A percentile compares a stretch with the other conserved stretches of the same genome.
Evolutionary conservation across 768 basidiomycete species (phyloP).

Genomic region (Psilocybe subaeruginosa): DNA sequence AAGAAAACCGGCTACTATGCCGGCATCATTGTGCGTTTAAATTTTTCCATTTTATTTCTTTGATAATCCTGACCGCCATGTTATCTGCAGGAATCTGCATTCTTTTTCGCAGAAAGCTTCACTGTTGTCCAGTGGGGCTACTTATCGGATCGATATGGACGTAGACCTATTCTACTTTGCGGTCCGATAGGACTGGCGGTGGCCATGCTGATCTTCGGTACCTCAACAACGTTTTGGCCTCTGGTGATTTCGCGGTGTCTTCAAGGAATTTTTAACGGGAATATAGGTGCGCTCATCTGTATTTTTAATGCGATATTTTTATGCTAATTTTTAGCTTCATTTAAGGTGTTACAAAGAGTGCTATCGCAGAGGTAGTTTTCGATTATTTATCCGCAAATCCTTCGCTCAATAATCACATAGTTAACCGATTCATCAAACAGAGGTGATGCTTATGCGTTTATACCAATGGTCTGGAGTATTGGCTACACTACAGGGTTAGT

Average conservation of each 20-base stretch:
- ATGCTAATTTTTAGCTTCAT: background rate
- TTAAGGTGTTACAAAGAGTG: conserved; percentile 45
- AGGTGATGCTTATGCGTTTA: conserved; percentile 38
- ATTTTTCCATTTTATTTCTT: background rate
- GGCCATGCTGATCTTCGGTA: conserved; percentile 44
- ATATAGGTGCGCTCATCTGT: conserved; percentile 22
- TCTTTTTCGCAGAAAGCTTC: conserved; percentile 61
- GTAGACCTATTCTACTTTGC: conserved; percentile 45
- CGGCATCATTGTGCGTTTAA: conserved; percentile 57
- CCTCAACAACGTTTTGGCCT: conserved; percentile 41
- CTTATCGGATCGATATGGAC: conserved; percentile 45
- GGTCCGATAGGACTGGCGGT: conserved; percentile 44
- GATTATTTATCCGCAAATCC: background rate
- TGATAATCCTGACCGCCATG: background rate
- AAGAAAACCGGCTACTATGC: conserved; percentile 74
- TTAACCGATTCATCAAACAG: conserved; percentile 32
- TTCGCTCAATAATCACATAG: background rate
- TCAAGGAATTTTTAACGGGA: conserved; percentile 46
- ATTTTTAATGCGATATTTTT: too few relatives aligned
- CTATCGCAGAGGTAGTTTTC: conserved; percentile 44
- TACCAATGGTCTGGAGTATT: conserved; percentile 37
- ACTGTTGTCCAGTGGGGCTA: conserved; percentile 22
- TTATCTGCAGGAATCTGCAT: conserved; percentile 65
- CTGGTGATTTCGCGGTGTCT: conserved; percentile 30
- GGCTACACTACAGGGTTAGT: conserved; percentile 35